Evolutionary conservation across 2,329 filamentous ascomycete species (phyloP), one percentile per base, ranked within the genome.

Genomic region (Venturia carpophila): DNA sequence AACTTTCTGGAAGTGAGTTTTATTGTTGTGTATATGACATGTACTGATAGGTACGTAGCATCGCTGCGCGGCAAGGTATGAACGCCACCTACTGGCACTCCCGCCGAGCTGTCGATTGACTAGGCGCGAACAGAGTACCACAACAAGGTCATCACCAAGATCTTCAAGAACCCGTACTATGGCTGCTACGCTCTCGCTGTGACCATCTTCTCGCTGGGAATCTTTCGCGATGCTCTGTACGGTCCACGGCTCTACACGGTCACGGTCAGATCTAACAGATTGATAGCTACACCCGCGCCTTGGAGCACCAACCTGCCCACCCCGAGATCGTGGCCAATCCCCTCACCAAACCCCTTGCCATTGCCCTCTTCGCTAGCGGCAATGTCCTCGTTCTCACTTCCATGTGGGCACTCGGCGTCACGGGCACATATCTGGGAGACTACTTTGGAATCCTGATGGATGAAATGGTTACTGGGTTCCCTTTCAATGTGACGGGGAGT

Each of bases 381-480:
- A 97, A 96, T 76, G 77, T 89, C 63, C 85, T 99, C 43, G 94
- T 99, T 62, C 71, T 97, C 62, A 88, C 88, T 42, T 94, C 90
- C 67, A 97, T 96, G 78, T 97, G 87, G 86, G 89, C 87, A 42
- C 86, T 99, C 49, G 94, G 94, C 66, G 86, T 99, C 72, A 97
- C 92, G 0, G 94, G 94, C 68, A 99, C 94, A 45, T 99, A 97
- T 75, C 82, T 99, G 43, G 94, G 94, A 71, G 94, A 99, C 80
- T 99, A 99, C 82, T 99, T 97, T 75, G 94, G 94, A 70, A 97
- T 97, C 75, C 82, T 99, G 69, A 96, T 97, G 92, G 93, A 97
- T 74, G 80, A 88, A 70, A 93, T 93, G 72, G 92, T 99, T 63
- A 96, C 92, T 15, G 89, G 90, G 17, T 99, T 99, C 75, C 94